Conservation (phyloP, 345 rosid species). For the Cardamine chenopodiifolia region DNA sequence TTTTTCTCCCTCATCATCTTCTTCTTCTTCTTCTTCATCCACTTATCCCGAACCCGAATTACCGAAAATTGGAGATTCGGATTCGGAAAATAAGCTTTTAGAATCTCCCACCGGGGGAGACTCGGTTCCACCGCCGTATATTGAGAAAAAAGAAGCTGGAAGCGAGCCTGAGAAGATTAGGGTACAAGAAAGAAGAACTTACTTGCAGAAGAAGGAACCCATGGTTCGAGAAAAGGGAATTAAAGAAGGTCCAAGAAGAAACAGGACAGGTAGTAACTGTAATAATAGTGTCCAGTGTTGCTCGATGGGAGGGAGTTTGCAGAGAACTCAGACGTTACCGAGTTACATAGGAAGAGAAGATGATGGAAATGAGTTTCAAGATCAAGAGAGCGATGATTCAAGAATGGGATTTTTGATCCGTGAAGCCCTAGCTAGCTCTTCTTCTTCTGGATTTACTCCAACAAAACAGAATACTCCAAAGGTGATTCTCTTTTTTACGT, state of each 20-base stretch:
- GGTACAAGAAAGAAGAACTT: slow-evolving; percentile 39
- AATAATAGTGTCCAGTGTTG: slow-evolving; percentile 6
- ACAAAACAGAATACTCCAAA: slow-evolving; percentile 29
- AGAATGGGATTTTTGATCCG: slow-evolving; percentile 64
- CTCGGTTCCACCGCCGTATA: slow-evolving; percentile 38
- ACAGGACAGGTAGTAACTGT: slow-evolving; percentile 18
- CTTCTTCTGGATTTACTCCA: slow-evolving; percentile 32
- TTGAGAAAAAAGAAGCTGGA: slow-evolving; percentile 36
- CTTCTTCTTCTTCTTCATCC: slow-evolving; percentile 33
- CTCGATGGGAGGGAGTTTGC: slow-evolving; percentile 41
- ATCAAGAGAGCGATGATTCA: slow-evolving; percentile 49
- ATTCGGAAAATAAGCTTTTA: slow-evolving; percentile 20
- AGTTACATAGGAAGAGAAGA: slow-evolving; percentile 47
- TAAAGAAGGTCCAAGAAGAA: slow-evolving; percentile 7
- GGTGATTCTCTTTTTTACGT: slow-evolving; percentile 11
- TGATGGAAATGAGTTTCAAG: slow-evolving; percentile 44
- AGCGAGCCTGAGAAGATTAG: slow-evolving; percentile 35
- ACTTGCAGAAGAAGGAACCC: slow-evolving; percentile 37
- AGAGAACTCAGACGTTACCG: slow-evolving; percentile 60
- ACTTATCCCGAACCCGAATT: slow-evolving; percentile 16
- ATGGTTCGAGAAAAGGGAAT: slow-evolving; percentile 31
- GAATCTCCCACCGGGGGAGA: slow-evolving; percentile 23
- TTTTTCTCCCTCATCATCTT: slow-evolving; percentile 31
- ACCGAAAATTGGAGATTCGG: slow-evolving; percentile 19
- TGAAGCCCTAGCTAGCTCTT: slow-evolving; percentile 44